phyloP scores from a whole-genome alignment of 129 eudicot species.

The Mikania micrantha region DNA sequence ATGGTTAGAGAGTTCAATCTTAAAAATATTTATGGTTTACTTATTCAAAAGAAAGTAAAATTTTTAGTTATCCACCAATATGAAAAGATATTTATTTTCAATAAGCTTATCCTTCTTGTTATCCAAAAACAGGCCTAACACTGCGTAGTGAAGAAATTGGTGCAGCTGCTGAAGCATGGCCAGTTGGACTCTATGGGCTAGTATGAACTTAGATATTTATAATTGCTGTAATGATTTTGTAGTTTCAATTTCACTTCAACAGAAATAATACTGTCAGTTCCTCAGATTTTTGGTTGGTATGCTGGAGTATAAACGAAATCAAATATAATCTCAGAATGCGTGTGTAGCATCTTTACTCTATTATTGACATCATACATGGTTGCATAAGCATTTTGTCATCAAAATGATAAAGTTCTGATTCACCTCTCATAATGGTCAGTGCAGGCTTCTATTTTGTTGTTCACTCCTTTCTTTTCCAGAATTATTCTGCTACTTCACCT shows the following conservation, averaged over 20 bases:
- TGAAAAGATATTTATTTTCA: background rate
- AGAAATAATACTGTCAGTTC: background rate
- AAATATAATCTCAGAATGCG: background rate
- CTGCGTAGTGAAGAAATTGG: conserved; percentile 78
- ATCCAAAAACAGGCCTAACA: conserved; percentile 59
- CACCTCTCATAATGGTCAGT: conserved; percentile 20
- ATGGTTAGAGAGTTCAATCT: background rate
- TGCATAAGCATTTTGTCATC: background rate
- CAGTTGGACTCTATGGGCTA: conserved; percentile 83
- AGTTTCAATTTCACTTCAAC: conserved; percentile 4
- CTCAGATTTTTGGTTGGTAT: background rate
- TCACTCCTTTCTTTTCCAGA: conserved; percentile 75
- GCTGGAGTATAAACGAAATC: background rate
- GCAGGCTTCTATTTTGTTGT: conserved; percentile 79
- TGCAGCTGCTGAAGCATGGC: conserved; percentile 95
- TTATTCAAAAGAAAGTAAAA: background rate
- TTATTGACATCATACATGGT: conserved; percentile 1
- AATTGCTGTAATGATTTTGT: conserved; percentile 19
- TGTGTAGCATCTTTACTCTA: background rate
- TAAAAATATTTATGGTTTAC: background rate
- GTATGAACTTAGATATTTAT: conserved; percentile 41
- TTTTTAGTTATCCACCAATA: conserved; percentile 5
- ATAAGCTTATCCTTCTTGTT: background rate
- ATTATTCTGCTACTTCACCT: conserved; percentile 71
- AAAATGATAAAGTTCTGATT: conserved; percentile 6